Percentiles rank a stretch among this genome's conserved stretches.
These are phyloP conservation scores for Paraphoma chrysanthemicola DNA, from an alignment of 2,329 filamentous ascomycete genomes.

Conservation along the genomic window DNA sequence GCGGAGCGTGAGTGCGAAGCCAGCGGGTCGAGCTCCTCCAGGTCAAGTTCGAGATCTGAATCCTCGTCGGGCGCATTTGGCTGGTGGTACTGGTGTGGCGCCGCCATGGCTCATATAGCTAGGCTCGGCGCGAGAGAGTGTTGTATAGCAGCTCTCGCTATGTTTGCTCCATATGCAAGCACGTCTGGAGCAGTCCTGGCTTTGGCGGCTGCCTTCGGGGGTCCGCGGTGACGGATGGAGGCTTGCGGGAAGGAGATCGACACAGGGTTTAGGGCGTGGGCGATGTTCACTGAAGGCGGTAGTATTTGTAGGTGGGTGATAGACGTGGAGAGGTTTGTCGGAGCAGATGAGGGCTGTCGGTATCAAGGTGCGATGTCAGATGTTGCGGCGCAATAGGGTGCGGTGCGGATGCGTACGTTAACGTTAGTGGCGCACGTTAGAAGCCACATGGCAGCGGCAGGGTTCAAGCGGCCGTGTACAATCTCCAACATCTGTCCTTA, in stretches of 20 bases:
- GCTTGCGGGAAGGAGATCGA: background rate
- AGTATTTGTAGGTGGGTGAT: no score
- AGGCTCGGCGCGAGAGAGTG: background rate
- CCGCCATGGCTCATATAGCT: slow-evolving; percentile 53
- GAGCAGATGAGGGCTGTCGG: background rate
- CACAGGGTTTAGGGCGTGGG: no score
- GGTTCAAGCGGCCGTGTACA: background rate
- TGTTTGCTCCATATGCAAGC: slow-evolving; percentile 17
- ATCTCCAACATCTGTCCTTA: slow-evolving; percentile 6
- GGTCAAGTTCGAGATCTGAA: slow-evolving; percentile 78
- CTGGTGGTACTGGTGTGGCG: slow-evolving; percentile 54
- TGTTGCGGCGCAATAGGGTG: background rate
- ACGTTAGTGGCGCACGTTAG: background rate
- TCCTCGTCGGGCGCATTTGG: slow-evolving; percentile 71
- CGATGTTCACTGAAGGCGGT: no score
- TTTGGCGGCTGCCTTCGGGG: slow-evolving; percentile 24
- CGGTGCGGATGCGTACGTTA: no score
- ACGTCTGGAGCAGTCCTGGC: slow-evolving; percentile 4
- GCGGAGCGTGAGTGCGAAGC: slow-evolving; percentile 30
- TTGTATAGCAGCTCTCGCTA: slow-evolving; percentile 5
- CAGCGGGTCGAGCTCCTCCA: slow-evolving; percentile 78
- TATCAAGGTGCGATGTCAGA: background rate
- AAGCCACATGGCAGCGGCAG: slow-evolving; percentile 3
- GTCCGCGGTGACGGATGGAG: slow-evolving; percentile 25
- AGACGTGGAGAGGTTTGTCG: background rate